These are phyloP conservation scores for Coffea eugenioides DNA, from an alignment of 257 asterid genomes.

Conservation along the genomic window DNA sequence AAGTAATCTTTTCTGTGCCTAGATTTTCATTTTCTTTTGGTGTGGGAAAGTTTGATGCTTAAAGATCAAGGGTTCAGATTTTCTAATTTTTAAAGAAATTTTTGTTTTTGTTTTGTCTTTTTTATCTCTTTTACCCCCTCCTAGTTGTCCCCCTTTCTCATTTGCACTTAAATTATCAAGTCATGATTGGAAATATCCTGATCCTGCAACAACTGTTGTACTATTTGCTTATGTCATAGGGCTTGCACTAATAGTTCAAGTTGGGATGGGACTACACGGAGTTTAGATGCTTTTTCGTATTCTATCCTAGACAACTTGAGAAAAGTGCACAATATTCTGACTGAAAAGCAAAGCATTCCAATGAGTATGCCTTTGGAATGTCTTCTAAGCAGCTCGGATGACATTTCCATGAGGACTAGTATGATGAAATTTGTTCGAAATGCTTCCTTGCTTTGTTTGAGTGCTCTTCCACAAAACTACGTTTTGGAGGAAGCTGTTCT, in stretches of 20 bases:
- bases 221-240: conserved; percentile 44
- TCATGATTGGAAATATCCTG: neutral
- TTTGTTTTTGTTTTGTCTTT: neutral
- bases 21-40: neutral
- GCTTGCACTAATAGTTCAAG: conserved; percentile 84
- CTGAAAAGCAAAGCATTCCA: conserved; percentile 33
- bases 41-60: neutral
- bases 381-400: conserved; percentile 54
- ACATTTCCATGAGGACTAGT: conserved; percentile 54
- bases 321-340: conserved; percentile 44
- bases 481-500: conserved; percentile 91
- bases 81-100: neutral
- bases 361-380: conserved; percentile 46
- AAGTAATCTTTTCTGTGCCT: neutral
- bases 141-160: neutral
- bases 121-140: neutral
- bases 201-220: neutral
- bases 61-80: neutral
- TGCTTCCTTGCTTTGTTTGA: conserved; percentile 73
- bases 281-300: conserved; percentile 63
- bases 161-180: neutral
- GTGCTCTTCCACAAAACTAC: conserved; percentile 72
- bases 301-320: conserved; percentile 59
- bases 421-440: conserved; percentile 83
- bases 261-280: conserved; percentile 67